Percentiles rank a stretch among this genome's conserved stretches.
Evolutionary conservation across 169 alveolate genomes (phyloP).

Genomic region (Plasmodium inui): DNA sequence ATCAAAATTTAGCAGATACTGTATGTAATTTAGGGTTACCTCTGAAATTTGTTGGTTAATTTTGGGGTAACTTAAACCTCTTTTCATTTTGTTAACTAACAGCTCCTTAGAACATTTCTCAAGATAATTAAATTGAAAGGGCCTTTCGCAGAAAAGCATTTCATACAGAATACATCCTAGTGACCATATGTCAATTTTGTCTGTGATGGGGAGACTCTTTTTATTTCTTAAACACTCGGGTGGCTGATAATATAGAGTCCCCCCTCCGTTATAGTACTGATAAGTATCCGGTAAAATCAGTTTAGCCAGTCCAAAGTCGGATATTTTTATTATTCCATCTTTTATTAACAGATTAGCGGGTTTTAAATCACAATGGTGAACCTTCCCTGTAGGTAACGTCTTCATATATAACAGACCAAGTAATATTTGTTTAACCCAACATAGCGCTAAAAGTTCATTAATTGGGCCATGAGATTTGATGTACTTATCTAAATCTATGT

Average conservation of each 20-base stretch:
- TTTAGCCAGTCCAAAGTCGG: constrained; percentile 92
- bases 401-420: constrained; percentile 89
- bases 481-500: constrained; percentile 90
- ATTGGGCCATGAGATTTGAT: constrained; percentile 90
- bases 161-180: constrained; percentile 92
- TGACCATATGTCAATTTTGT: constrained; percentile 93
- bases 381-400: constrained; percentile 88
- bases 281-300: constrained; percentile 82
- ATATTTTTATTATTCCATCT: constrained; percentile 89
- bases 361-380: constrained; percentile 90
- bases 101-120: constrained; percentile 77
- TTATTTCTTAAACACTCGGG: constrained; percentile 90
- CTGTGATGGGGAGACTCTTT: constrained; percentile 80
- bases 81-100: constrained; percentile 76
- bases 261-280: constrained; percentile 89
- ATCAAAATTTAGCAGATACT: constrained; percentile 78
- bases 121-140: constrained; percentile 78
- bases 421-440: constrained; percentile 91
- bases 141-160: constrained; percentile 87
- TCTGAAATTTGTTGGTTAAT: constrained; percentile 74
- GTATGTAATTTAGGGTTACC: constrained; percentile 75
- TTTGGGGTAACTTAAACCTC: constrained; percentile 68
- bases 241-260: constrained; percentile 93
- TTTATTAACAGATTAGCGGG: constrained; percentile 92
- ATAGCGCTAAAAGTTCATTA: constrained; percentile 89